Evolutionary conservation across 768 basidiomycete species (phyloP), one percentile per base, ranked within the genome.

Genomic region (Porphyrellus cyaneotinctus): DNA sequence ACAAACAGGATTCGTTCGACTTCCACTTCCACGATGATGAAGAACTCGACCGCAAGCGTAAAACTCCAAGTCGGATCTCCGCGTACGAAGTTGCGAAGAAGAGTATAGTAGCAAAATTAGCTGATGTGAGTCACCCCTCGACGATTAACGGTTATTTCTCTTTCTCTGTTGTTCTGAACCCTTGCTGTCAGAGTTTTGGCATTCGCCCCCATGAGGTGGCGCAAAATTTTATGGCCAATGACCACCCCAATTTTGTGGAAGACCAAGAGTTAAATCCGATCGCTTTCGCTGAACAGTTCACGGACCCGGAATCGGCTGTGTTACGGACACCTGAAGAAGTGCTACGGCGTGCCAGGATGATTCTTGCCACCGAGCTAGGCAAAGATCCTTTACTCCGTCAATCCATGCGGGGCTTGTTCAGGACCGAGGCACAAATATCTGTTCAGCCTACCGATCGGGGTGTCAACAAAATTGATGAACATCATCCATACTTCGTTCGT

Each of bases 371-470:
- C 0, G 97, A 98, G 67, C 78, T 98, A 17, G 90, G 91, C 31
- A 95, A 90, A 65, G 95, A 99, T 67, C 95, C 95, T 13, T 72
- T 92, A 12, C 78, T 99, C 28, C 78, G 92, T 37, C 83, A 85
- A 56, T 78, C 84, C 51, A 83, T 92, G 46, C 83, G 97, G 47
- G 77, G 83, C 50, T 65, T 81, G 33, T 94, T 93, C 76, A 84
- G 80, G 63, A 75, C 77, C 13, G 82, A 86, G 56, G 95, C 87
- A 2, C 75, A 82, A 18, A 74, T 98, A 30, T 84, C 87, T 20
- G 84, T 95, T 15, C 75, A 78, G 43, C 94, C 95, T 0, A 98
- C 95, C 1, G 94, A 95, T 47, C 81, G 87, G 43, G 97, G 97
- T 20, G 72, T 83, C 39, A 70, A 73, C 15, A 91, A 91, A 66